phyloP scores from a whole-genome alignment of 2,329 filamentous ascomycete species.

The Rhynchosporium graminicola region DNA sequence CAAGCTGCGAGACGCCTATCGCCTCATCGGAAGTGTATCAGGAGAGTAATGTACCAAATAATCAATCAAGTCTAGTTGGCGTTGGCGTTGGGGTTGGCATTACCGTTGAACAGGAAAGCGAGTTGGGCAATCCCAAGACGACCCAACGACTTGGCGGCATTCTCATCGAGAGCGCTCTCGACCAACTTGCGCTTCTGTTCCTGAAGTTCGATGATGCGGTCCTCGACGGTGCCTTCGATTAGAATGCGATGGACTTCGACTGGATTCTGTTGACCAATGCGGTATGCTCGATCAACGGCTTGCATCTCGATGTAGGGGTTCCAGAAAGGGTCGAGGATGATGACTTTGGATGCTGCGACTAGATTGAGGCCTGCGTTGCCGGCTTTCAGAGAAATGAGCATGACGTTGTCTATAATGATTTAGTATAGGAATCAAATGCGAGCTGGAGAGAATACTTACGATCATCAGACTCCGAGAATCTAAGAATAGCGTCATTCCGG shows the following conservation, averaged over 20 bases:
- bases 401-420: slow-evolving; percentile 6
- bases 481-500: slow-evolving; percentile 66
- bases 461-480: slow-evolving; percentile 60
- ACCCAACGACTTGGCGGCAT: slow-evolving; percentile 64
- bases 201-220: slow-evolving; percentile 79
- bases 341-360: slow-evolving; percentile 78
- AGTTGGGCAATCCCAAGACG: slow-evolving; percentile 51
- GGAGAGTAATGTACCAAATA: no score
- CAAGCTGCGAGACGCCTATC: not conserved
- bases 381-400: slow-evolving; percentile 62
- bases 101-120: slow-evolving; percentile 33
- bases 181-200: slow-evolving; percentile 77
- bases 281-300: slow-evolving; percentile 85
- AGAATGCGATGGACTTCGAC: slow-evolving; percentile 82
- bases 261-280: slow-evolving; percentile 74
- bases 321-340: slow-evolving; percentile 93
- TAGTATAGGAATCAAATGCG: not conserved
- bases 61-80: no score
- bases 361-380: slow-evolving; percentile 87
- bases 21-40: not conserved
- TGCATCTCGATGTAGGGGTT: slow-evolving; percentile 93
- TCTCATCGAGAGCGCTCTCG: slow-evolving; percentile 77
- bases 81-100: no score
- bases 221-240: slow-evolving; percentile 78
- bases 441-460: slow-evolving; percentile 44